Evolutionary conservation across 805 yeast genomes (phyloP).

Genomic region (Candida nemodendra): DNA sequence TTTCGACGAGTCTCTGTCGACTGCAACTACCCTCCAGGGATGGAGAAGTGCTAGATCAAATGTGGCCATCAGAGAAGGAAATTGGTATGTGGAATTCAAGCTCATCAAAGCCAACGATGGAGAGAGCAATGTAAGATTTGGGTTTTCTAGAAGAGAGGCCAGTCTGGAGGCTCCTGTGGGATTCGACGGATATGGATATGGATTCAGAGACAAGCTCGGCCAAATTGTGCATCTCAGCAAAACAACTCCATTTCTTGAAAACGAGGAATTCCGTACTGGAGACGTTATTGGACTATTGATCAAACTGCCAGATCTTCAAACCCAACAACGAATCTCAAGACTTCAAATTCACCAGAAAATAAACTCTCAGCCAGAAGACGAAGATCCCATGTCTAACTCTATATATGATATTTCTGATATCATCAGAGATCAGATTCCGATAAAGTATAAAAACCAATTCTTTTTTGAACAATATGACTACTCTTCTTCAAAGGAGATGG

Average conservation of each 20-base stretch:
- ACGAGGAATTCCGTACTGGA: slow-evolving; percentile 60
- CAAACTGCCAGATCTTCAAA: slow-evolving; percentile 55
- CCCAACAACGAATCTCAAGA: slow-evolving; percentile 43
- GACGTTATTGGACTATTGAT: slow-evolving; percentile 82
- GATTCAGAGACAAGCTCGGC: slow-evolving; percentile 76
- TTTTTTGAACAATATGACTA: slow-evolving; percentile 88
- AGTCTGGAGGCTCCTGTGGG: slow-evolving; percentile 95
- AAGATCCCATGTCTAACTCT: neutral
- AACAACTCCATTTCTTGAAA: slow-evolving; percentile 50
- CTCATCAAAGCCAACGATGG: slow-evolving; percentile 36
- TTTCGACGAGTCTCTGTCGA: slow-evolving; percentile 36
- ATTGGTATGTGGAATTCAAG: slow-evolving; percentile 74
- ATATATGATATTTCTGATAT: slow-evolving; percentile 44
- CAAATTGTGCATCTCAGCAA: slow-evolving; percentile 75
- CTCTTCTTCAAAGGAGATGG: slow-evolving; percentile 64
- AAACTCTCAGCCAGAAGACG: slow-evolving; percentile 19
- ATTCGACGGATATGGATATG: slow-evolving; percentile 91
- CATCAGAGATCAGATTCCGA: slow-evolving; percentile 82
- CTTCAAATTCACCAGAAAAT: slow-evolving; percentile 34
- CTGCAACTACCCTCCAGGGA: slow-evolving; percentile 63
- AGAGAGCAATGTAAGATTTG: slow-evolving; percentile 64
- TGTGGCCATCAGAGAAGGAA: slow-evolving; percentile 74
- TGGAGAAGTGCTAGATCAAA: slow-evolving; percentile 80
- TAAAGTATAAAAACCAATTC: slow-evolving; percentile 70
- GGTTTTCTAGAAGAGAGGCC: slow-evolving; percentile 83